phyloP scores from a whole-genome alignment of 805 yeast genomes.

The Candida insectalens region DNA sequence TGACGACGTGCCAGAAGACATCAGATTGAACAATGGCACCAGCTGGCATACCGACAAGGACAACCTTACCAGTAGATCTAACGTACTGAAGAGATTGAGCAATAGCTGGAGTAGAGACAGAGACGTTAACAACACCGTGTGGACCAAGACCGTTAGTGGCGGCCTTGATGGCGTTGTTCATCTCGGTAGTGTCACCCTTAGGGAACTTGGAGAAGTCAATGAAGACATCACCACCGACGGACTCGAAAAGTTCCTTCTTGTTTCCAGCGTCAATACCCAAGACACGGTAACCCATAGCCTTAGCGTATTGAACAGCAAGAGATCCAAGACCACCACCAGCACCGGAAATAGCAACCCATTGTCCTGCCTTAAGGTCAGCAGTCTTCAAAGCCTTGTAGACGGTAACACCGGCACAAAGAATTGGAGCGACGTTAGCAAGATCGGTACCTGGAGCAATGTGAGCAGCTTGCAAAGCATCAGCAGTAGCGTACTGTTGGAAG shows the following conservation, averaged over 20 bases:
- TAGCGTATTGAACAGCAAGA: conserved; percentile 39
- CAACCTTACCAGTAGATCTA: conserved; percentile 49
- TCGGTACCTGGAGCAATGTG: conserved; percentile 35
- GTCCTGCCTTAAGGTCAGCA: conserved; percentile 35
- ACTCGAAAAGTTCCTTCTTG: conserved; percentile 30
- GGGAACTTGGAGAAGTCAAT: conserved; percentile 31
- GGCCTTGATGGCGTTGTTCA: conserved; percentile 29
- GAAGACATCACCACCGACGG: conserved; percentile 37
- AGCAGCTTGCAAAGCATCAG: conserved; percentile 44
- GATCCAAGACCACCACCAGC: conserved; percentile 47
- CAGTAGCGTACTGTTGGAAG: conserved; percentile 45
- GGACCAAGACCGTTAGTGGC: conserved; percentile 39
- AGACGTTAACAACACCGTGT: conserved; percentile 43
- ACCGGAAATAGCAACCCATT: conserved; percentile 44
- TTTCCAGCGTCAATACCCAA: conserved; percentile 40
- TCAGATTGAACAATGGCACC: conserved; percentile 42
- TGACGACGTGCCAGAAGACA: conserved; percentile 46
- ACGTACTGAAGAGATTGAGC: conserved; percentile 31
- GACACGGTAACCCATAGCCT: conserved; percentile 39
- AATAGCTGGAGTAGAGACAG: conserved; percentile 41
- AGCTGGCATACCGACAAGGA: conserved; percentile 54
- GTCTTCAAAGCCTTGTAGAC: conserved; percentile 46
- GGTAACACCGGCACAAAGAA: conserved; percentile 45
- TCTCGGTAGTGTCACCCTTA: conserved; percentile 23
- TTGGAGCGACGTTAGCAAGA: conserved; percentile 38